Conservation (phyloP, 2,329 filamentous ascomycete genomes). For the Cordyceps pruinosa region DNA sequence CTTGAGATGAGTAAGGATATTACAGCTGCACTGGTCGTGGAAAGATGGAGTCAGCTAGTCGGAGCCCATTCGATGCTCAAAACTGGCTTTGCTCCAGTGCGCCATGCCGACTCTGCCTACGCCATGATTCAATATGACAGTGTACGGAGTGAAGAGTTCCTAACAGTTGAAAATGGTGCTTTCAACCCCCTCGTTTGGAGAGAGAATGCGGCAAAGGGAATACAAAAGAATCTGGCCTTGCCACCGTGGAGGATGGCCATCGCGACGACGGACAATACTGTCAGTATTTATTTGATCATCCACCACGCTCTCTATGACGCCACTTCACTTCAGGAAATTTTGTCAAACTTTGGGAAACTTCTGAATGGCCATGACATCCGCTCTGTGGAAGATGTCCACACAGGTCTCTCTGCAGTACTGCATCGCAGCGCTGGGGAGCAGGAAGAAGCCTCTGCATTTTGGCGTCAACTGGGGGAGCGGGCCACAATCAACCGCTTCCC, state of each 20-base stretch:
- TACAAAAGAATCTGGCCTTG: slow-evolving; percentile 39
- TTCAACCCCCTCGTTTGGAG: not conserved
- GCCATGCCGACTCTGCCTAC: slow-evolving; percentile 56
- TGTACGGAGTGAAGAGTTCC: not conserved
- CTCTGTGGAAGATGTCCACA: slow-evolving; percentile 23
- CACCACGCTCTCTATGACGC: slow-evolving; percentile 88
- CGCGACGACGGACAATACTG: slow-evolving; percentile 21
- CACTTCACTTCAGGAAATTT: slow-evolving; percentile 58
- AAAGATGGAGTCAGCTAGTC: slow-evolving; percentile 54
- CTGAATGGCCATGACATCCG: not conserved
- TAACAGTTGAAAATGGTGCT: not conserved
- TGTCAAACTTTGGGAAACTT: slow-evolving; percentile 48
- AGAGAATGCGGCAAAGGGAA: slow-evolving; percentile 6
- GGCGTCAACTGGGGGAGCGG: slow-evolving; percentile 48
- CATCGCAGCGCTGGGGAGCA: slow-evolving; percentile 23
- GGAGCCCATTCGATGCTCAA: slow-evolving; percentile 63
- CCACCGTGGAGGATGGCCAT: slow-evolving; percentile 60
- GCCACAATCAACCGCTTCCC: slow-evolving; percentile 67
- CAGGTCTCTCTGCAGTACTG: slow-evolving; percentile 36
- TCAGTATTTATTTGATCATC: slow-evolving; percentile 42
- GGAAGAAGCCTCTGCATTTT: slow-evolving; percentile 47
- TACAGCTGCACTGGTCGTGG: slow-evolving; percentile 34
- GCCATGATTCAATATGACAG: slow-evolving; percentile 27
- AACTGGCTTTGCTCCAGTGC: slow-evolving; percentile 61
- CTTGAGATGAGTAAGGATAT: slow-evolving; percentile 41